Base-by-base conservation (phyloP, 768 basidiomycete genomes). In the Floccularia luteovirens region DNA sequence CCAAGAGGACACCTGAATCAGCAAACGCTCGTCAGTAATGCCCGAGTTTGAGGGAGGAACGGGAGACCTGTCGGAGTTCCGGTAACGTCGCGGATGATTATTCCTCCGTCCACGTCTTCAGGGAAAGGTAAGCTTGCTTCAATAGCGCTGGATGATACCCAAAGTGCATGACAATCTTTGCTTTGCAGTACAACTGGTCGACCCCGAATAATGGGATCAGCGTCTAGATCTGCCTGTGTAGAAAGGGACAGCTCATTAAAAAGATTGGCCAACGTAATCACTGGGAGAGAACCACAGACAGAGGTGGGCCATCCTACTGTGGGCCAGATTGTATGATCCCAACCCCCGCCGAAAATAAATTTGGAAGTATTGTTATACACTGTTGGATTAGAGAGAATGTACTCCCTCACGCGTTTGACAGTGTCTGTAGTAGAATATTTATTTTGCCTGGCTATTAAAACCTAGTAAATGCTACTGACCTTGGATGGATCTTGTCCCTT, bases 81-180 rank as follows among this genome's bases (percentile, higher is more conserved):
- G 20, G 55, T 40, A 2, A 57, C 58, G 57, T 91, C 80, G 6
- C 85, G 76, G 11, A 90, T 56, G 39, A 94, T 83, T 24, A 84
- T 52, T 3, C 92, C 92, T 4, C 92, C 93, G 32, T 88, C 83
- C 1, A 93, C 73, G 17, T 62, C 53, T 5, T 72, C 64, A 2
- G 91, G 87, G 17, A 90, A 69, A 12, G 79, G 75, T 6, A 67
- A 59, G 49, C 84, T 80, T 1, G 51, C 48, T 41, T 70, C 61
- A 2, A 93, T 61, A 2, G 80, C 74, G 32, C 60, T 69, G 3
- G 67, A 64, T 3, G 88, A 90, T 10, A 90, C 77, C 92, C 92
- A 94, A 4, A 88, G 64, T 0, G 88, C 90, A 59, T 94, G 92
- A 4, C 81, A 82, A 57, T 96, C 92, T 44, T 92, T 87, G 54